phyloP scores from a whole-genome alignment of 768 basidiomycete species.

The Lyophyllum atratum region DNA sequence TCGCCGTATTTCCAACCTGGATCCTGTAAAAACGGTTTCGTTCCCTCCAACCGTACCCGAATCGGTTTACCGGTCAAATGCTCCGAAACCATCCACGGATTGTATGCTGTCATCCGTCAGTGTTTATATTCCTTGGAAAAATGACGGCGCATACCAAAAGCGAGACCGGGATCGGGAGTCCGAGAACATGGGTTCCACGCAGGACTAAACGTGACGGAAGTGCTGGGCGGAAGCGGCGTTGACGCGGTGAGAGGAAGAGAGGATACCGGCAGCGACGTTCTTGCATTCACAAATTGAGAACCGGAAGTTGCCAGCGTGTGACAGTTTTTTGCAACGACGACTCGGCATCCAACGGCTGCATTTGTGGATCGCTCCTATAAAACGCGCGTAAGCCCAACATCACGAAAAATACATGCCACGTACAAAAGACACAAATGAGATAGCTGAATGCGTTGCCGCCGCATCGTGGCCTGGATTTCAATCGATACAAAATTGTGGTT shows the following conservation, averaged over 20 bases:
- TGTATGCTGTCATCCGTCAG: not conserved
- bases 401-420: too few species aligned
- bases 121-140: too few species aligned
- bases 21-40: not conserved
- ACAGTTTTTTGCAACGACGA: too few species aligned
- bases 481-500: not conserved
- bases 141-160: too few species aligned
- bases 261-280: not conserved
- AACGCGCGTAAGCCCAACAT: too few species aligned
- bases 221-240: not conserved
- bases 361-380: too few species aligned
- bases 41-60: not conserved
- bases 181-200: not conserved
- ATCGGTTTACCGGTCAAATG: not conserved
- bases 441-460: too few species aligned
- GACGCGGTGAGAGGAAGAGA: not conserved
- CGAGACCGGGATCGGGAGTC: too few species aligned
- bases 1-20: not conserved
- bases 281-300: too few species aligned
- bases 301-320: too few species aligned
- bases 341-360: too few species aligned
- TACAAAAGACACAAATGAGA: too few species aligned
- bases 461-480: conserved; percentile 12
- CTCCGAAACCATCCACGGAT: not conserved
- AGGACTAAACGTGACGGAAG: not conserved